Percentiles rank a stretch among this genome's conserved stretches.
Conservation (phyloP, 768 basidiomycete genomes). For the Mycena metata region DNA sequence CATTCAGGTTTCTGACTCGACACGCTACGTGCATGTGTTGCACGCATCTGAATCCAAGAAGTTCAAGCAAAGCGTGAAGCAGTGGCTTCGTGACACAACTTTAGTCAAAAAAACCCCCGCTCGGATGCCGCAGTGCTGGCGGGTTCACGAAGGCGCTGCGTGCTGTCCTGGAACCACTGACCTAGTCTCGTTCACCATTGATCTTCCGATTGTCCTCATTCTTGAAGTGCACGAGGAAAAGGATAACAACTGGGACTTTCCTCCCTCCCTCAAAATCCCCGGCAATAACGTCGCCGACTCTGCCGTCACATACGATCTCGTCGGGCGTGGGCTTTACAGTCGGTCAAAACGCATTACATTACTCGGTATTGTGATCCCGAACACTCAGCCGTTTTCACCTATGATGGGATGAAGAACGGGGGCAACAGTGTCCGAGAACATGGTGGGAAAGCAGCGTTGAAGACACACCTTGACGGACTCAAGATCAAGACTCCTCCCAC, state of each 20-base stretch:
- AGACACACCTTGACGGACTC: not conserved
- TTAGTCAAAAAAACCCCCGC: not conserved
- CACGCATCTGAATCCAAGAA: not conserved
- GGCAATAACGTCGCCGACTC: conserved; percentile 14
- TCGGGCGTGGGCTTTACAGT: conserved; percentile 42
- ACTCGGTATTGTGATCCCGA: conserved; percentile 33
- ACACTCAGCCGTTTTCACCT: not conserved
- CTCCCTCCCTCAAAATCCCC: conserved; percentile 26
- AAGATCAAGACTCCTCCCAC: not conserved
- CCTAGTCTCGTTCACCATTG: conserved; percentile 36
- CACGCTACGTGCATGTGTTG: not conserved
- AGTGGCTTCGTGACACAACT: not conserved
- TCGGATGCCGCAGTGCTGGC: not conserved
- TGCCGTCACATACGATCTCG: conserved; percentile 42
- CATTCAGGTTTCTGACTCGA: not conserved
- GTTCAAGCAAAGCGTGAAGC: not conserved
- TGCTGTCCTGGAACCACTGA: not conserved
- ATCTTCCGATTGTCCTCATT: not conserved
- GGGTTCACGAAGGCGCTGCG: not conserved
- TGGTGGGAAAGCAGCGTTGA: not conserved
- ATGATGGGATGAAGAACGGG: not conserved
- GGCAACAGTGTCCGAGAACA: not conserved
- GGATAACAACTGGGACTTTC: conserved; percentile 42
- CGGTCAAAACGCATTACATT: conserved; percentile 41
- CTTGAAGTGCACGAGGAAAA: conserved; percentile 28